Evolutionary conservation across 2,329 filamentous ascomycete species (phyloP).

Genomic region (Alternaria gaisen): DNA sequence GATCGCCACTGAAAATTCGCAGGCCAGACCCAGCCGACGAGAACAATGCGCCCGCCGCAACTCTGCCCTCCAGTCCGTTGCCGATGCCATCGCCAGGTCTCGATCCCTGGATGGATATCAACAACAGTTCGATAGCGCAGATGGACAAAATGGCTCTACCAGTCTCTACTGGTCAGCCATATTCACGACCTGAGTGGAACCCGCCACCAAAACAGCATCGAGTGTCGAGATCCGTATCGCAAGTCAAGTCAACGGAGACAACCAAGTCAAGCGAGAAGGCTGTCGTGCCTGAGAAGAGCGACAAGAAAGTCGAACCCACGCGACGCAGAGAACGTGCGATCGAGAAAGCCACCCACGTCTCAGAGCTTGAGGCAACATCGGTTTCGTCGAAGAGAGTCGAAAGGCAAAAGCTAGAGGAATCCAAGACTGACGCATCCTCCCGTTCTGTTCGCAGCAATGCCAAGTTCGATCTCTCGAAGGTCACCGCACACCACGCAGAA

Average conservation of each 20-base stretch:
- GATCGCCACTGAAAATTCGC: conserved; percentile 33
- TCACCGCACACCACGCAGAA: conserved; percentile 36
- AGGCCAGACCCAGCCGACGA: conserved; percentile 30
- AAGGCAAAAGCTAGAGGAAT: background rate
- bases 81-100: conserved; percentile 39
- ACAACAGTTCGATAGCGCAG: conserved; percentile 39
- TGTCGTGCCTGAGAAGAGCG: conserved; percentile 2
- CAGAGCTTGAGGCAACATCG: conserved; percentile 15
- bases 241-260: conserved; percentile 13
- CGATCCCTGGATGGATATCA: conserved; percentile 45
- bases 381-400: conserved; percentile 3
- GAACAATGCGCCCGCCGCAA: conserved; percentile 25
- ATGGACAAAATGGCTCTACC: conserved; percentile 48
- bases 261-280: conserved; percentile 14
- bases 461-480: conserved; percentile 34
- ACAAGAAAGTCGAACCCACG: conserved; percentile 7
- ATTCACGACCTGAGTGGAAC: conserved; percentile 36
- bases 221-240: conserved; percentile 27
- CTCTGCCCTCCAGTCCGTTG: conserved; percentile 41
- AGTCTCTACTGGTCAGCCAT: conserved; percentile 38
- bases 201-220: conserved; percentile 31
- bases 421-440: background rate
- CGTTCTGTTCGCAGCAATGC: conserved; percentile 22
- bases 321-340: background rate
- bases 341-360: conserved; percentile 7